These are phyloP conservation scores for Eucalyptus globulus DNA, from an alignment of 345 rosid genomes.

Conservation along the genomic window DNA sequence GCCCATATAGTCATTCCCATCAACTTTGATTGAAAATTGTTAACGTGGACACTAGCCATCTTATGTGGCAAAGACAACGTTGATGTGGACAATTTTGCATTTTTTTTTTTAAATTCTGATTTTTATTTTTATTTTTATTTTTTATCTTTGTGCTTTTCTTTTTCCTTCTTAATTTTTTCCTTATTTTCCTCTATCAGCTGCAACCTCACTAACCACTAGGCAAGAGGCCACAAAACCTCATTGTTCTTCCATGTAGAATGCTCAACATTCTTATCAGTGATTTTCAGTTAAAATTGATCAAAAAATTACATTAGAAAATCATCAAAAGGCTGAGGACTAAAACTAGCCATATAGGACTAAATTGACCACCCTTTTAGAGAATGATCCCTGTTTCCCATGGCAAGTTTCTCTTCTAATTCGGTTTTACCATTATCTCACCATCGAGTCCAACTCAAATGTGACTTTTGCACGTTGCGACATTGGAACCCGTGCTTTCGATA, in stretches of 20 bases:
- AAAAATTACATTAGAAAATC: no score
- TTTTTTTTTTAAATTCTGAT: no score
- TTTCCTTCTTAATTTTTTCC: no score
- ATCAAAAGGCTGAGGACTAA: no score
- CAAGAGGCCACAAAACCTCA: neutral
- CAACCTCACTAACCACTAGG: neutral
- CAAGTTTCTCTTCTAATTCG: neutral
- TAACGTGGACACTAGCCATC: accelerated
- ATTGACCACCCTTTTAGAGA: neutral
- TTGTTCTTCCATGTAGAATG: no score
- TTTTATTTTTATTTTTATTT: no score
- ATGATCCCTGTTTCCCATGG: neutral
- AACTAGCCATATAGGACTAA: neutral
- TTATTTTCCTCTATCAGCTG: neutral
- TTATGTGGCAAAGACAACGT: accelerated
- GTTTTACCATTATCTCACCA: neutral
- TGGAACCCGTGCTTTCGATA: neutral
- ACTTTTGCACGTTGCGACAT: neutral
- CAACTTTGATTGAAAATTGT: no score
- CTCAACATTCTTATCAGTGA: no score
- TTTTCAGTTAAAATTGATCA: no score
- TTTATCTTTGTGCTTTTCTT: no score
- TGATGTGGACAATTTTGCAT: no score
- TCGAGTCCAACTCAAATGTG: neutral
- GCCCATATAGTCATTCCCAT: no score